Evolutionary conservation across 176 grass and related monocot species (phyloP), one percentile per base, ranked within the genome.

Genomic region (Oryza punctata): DNA sequence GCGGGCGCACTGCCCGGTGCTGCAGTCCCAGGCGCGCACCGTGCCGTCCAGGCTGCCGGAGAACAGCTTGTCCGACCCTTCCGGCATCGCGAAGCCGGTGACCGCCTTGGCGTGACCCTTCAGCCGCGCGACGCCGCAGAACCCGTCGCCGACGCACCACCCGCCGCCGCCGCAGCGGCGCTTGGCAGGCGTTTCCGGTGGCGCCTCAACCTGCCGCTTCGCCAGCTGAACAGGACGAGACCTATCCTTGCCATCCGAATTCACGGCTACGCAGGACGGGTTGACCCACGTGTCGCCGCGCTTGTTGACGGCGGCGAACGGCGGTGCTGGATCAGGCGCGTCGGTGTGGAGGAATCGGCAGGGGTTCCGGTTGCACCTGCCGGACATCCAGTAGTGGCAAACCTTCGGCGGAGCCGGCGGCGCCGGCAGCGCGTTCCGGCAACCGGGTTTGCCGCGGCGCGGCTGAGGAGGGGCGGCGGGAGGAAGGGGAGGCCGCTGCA

Each of bases 1-100:
- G 29, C 12, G 43, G 28, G 59, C 45, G 45, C 78, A 81, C 78
- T 70, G 29, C 65, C 78, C 65, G 21, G 78, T 80, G 29, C 0
- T 45, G 29, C 78, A 80, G 65, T 69, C 78, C 78, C 78, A 80
- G 26, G 44, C 65, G 43, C 66, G 78, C 66, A 81, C n/a, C 28
- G 78, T 81, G 79, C 67, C 67, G 49, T 71, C 79, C 67, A 81
- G 67, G 66, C 52, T 82, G 14, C 68, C 80, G 32, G 35, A 72
- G 68, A 27, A 82, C 5, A 82, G 67, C 80, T 21, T 82, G 49
- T 37, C 68, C 10, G 52, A 82, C 13, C 80, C 68, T 41, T 44
- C 68, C 0, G 50, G 49, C 10, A 81, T 30, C 0, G 79, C 45
- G 33, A 81, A 14, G 32, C 67, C 67, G n/a, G 67, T 81, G n/a